phyloP scores from a whole-genome alignment of 176 grass and related monocot species.

The Phragmites australis region DNA sequence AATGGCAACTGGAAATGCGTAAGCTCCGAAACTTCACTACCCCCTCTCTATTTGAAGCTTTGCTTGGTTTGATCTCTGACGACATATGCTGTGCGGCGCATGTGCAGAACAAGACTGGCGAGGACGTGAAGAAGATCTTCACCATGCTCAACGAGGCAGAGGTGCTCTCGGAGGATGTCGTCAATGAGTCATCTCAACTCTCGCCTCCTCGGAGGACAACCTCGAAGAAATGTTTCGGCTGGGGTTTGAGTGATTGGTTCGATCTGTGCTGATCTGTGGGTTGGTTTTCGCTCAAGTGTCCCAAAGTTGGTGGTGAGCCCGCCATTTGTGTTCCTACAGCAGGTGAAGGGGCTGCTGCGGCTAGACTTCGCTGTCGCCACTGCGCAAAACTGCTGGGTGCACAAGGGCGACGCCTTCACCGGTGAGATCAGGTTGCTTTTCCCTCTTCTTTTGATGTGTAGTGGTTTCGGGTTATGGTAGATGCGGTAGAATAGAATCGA shows the following conservation, averaged over 20 bases:
- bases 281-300: background rate
- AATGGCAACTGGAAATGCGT: constrained; percentile 95
- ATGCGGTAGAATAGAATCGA: background rate
- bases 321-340: constrained; percentile 75
- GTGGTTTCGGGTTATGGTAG: background rate
- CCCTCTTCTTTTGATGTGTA: background rate
- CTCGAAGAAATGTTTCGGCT: background rate
- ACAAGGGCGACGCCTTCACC: constrained; percentile 80
- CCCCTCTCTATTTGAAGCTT: background rate
- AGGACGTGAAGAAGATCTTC: constrained; percentile 89
- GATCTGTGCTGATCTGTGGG: constrained; percentile 29
- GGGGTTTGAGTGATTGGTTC: background rate
- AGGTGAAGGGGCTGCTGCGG: constrained; percentile 61
- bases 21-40: background rate
- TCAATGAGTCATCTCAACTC: constrained; percentile 42
- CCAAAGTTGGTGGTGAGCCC: constrained; percentile 91
- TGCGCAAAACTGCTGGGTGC: constrained; percentile 89
- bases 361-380: constrained; percentile 73
- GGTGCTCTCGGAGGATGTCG: constrained; percentile 69
- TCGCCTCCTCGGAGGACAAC: background rate
- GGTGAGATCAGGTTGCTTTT: constrained; percentile 74
- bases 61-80: constrained; percentile 22
- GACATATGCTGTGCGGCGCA: background rate
- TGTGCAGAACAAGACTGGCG: constrained; percentile 66
- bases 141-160: constrained; percentile 68